These are phyloP conservation scores for Pseudocercospora eumusae DNA, from an alignment of 2,329 filamentous ascomycete species.

Conservation along the genomic window DNA sequence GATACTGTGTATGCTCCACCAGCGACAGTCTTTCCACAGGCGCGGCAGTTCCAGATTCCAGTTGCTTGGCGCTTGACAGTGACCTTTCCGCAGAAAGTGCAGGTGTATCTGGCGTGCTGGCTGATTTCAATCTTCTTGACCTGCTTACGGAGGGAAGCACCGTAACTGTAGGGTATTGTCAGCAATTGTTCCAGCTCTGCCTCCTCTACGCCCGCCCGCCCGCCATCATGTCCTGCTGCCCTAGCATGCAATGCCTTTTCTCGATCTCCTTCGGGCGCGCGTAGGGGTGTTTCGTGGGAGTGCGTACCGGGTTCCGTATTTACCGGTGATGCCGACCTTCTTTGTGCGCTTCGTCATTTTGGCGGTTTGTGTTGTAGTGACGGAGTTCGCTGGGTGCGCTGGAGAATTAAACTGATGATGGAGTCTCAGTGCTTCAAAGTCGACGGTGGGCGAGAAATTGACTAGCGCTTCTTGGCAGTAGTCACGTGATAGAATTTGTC, in stretches of 20 bases:
- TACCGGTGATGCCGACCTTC: constrained; percentile 98
- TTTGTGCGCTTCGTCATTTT: constrained; percentile 95
- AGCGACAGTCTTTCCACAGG: constrained; percentile 91
- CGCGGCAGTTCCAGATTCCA: constrained; percentile 96
- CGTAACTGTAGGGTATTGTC: constrained; percentile 65
- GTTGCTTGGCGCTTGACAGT: constrained; percentile 73
- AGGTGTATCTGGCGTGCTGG: constrained; percentile 95
- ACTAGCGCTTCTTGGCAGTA: neutral
- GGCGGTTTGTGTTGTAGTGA: constrained; percentile 39
- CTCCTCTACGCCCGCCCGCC: neutral
- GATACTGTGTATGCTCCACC: constrained; percentile 94
- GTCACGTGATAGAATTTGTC: neutral
- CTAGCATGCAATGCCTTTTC: constrained; percentile 1
- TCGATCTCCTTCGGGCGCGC: constrained; percentile 18
- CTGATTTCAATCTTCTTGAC: constrained; percentile 99
- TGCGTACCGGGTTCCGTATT: constrained; percentile 92
- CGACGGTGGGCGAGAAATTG: constrained; percentile 1
- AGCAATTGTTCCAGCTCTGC: constrained; percentile 16
- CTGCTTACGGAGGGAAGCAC: constrained; percentile 99
- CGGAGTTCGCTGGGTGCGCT: constrained; percentile 18
- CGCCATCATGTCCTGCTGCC: constrained; percentile 7
- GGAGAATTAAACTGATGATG: constrained; percentile 15
- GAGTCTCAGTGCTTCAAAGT: constrained; percentile 15
- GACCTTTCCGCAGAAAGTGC: constrained; percentile 98
- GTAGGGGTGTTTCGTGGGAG: constrained; percentile 16